Evolutionary conservation across 2,329 filamentous ascomycete genomes (phyloP), one percentile per base, ranked within the genome.

Genomic region (Nemania sp.): DNA sequence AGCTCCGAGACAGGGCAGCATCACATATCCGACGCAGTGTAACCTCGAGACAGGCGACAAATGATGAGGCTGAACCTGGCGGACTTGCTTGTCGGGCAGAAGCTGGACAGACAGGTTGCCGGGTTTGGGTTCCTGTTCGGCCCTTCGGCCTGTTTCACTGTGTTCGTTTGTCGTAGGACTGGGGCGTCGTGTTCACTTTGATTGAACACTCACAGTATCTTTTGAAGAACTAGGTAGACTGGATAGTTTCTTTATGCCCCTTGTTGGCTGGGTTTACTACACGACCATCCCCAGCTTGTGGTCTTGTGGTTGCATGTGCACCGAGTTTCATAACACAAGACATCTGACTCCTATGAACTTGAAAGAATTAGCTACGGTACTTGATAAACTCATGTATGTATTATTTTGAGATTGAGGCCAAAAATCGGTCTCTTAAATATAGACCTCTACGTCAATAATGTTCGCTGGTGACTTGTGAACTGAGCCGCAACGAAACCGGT

Each of bases 1-100:
- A 26, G 30, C 31, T 30, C 48, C 39, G 48, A 50, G 40, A 50
- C 40, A 49, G 14, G 14, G 6, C 3, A n/a, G 37, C 26, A 17
- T 31, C 28, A 11, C n/a, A n/a, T n/a, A n/a, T 11, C 8, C 26
- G 12, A 31, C 33, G 42, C 42, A 15, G 22, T 46, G 28, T 46
- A 31, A 46, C 43, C 30, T 36, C n/a, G 43, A 23, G 19, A 14
- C 19, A 33, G n/a, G 11, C 9, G 28, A 12, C 6, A 12, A 9
- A 8, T 9, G 5, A 3, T 28, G 19, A 46, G 43, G 43, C 31
- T 36, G 23, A 20, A 31, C 5, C 11, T 12, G 28, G 28, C 28
- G 9, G 28, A 31, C 28, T 28, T 12, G 12, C 26, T 28, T 28
- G 11, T n/a, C n/a, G n/a, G n/a, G 28, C 9, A 11, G 28, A 31